Percentiles rank a stretch among this genome's conserved stretches.
These are phyloP conservation scores for Naganishia liquefaciens DNA, from an alignment of 1,284 basidiomycete species.

Conservation along the genomic window DNA sequence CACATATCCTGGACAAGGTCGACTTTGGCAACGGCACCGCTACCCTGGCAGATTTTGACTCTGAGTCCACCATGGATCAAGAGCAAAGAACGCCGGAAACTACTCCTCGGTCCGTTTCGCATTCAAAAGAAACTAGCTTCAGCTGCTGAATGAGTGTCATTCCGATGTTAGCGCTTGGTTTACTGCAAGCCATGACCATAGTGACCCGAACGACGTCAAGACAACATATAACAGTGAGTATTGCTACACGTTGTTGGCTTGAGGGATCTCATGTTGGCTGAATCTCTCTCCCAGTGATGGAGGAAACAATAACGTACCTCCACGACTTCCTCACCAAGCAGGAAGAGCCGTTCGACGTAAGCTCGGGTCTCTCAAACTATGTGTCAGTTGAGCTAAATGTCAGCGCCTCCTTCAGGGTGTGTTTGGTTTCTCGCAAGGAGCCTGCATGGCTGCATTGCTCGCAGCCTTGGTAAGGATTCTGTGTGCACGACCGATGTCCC, in stretches of 20 bases:
- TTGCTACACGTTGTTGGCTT: not conserved
- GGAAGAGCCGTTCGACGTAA: conserved; percentile 54
- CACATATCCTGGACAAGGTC: conserved; percentile 68
- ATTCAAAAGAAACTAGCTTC: not conserved
- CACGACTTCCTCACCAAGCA: conserved; percentile 54
- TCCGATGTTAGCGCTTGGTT: conserved; percentile 68
- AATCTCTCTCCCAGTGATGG: conserved; percentile 57
- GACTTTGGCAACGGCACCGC: conserved; percentile 62
- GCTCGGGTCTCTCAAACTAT: conserved; percentile 23
- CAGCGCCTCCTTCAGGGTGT: conserved; percentile 64
- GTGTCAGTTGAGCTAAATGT: conserved; percentile 9
- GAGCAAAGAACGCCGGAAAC: conserved; percentile 62
- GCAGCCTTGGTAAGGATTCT: conserved; percentile 64
- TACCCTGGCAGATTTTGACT: conserved; percentile 60
- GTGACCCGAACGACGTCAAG: conserved; percentile 53
- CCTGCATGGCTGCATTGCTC: conserved; percentile 72
- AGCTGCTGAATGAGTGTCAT: not conserved
- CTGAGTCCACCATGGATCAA: conserved; percentile 58
- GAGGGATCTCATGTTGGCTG: not conserved
- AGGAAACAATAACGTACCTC: conserved; percentile 59
- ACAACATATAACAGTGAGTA: conserved; percentile 50
- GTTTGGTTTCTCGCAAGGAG: conserved; percentile 84
- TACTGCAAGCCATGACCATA: conserved; percentile 58
- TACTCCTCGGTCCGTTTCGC: conserved; percentile 55
- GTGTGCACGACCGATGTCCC: not conserved